Percentiles rank a stretch among this genome's conserved stretches.
These are phyloP conservation scores for Phalaenopsis equestris DNA, from an alignment of 106 monocot species.

Conservation along the genomic window DNA sequence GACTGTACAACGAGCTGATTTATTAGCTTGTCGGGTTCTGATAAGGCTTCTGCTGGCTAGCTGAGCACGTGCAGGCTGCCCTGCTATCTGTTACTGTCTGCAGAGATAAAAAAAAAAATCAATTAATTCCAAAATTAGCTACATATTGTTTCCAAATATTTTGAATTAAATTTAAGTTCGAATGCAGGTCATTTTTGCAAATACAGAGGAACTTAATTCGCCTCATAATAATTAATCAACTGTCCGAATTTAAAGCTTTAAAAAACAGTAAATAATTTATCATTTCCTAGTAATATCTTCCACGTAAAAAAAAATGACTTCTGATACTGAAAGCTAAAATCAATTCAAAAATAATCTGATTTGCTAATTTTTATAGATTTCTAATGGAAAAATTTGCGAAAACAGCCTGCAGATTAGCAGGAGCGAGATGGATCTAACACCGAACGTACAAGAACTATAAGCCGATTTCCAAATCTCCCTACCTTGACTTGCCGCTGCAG, in stretches of 20 bases:
- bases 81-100: conserved; percentile 56
- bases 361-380: background rate
- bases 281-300: too few species aligned
- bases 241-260: too few species aligned
- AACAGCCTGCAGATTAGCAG: background rate
- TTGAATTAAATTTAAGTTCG: background rate
- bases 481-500: conserved; percentile 85
- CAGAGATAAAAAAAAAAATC: background rate
- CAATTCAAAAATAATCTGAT: too few species aligned
- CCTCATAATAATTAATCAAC: too few species aligned
- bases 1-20: background rate
- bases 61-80: conserved; percentile 57
- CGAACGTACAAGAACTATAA: background rate
- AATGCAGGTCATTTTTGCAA: too few species aligned
- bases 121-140: background rate
- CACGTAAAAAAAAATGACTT: too few species aligned
- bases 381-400: too few species aligned
- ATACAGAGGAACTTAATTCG: too few species aligned
- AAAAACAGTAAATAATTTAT: too few species aligned
- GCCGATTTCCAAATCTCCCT: background rate
- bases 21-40: background rate
- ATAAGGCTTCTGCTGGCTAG: conserved; percentile 44
- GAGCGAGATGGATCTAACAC: background rate
- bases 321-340: too few species aligned
- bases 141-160: background rate